Percentiles rank a stretch among this genome's conserved stretches.
These are phyloP conservation scores for Fistulifera solaris DNA, from an alignment of 108 stramenopile species.

Conservation along the genomic window DNA sequence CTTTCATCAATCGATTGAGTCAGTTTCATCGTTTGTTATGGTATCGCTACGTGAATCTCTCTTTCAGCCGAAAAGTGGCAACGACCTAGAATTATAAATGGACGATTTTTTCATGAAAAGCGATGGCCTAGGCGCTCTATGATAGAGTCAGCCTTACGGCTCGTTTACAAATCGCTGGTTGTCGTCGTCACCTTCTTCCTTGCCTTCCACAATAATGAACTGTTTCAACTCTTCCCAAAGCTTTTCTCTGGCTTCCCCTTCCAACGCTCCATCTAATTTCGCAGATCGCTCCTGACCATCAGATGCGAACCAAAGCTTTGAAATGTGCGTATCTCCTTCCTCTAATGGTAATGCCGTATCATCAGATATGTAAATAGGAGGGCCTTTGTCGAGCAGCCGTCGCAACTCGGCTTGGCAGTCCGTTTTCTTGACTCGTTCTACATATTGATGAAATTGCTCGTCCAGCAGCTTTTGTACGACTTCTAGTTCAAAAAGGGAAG, in stretches of 20 bases:
- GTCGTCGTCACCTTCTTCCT: conserved; percentile 65
- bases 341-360: conserved; percentile 61
- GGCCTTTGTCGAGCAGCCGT: conserved; percentile 57
- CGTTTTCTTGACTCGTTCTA: conserved; percentile 52
- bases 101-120: background rate
- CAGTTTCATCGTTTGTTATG: background rate
- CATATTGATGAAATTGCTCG: conserved; percentile 19
- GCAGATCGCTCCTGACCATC: conserved; percentile 46
- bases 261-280: conserved; percentile 55
- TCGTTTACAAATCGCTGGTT: conserved; percentile 13
- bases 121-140: background rate
- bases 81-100: background rate
- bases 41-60: background rate
- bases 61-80: background rate
- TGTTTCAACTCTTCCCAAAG: conserved; percentile 61
- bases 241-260: conserved; percentile 57
- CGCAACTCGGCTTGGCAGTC: conserved; percentile 78
- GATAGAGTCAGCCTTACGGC: background rate
- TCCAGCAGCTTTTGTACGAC: conserved; percentile 47
- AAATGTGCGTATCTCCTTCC: conserved; percentile 54
- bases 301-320: conserved; percentile 51
- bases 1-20: background rate
- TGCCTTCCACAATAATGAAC: conserved; percentile 71
- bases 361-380: conserved; percentile 65
- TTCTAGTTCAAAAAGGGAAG: conserved; percentile 44